Conservation (phyloP, 192 early-diverging fungal species). For the Mortierella antarctica region DNA sequence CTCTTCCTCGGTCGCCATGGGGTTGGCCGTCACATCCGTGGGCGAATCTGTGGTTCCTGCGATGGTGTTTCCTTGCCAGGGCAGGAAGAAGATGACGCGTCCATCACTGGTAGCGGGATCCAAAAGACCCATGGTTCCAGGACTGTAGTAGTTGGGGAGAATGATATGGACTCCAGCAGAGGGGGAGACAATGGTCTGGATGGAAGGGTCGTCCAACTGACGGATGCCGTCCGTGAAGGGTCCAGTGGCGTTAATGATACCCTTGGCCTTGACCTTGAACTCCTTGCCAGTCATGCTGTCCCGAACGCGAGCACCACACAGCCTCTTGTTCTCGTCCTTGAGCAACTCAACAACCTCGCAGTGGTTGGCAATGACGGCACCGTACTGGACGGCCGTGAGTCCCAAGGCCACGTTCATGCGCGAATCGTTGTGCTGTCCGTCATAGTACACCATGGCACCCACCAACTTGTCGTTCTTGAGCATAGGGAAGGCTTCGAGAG, state of each 20-base stretch:
- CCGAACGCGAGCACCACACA: conserved; percentile 84
- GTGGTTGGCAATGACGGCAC: conserved; percentile 94
- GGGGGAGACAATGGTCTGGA: conserved; percentile 90
- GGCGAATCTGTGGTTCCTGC: conserved; percentile 96
- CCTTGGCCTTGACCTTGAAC: conserved; percentile 89
- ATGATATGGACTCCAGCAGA: conserved; percentile 95
- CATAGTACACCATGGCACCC: conserved; percentile 97
- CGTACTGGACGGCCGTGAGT: conserved; percentile 89
- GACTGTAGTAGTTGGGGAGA: conserved; percentile 95
- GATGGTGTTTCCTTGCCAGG: conserved; percentile 96
- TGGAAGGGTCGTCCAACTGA: conserved; percentile 85
- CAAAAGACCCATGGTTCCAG: conserved; percentile 93
- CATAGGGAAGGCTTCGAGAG: conserved; percentile 97
- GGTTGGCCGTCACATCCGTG: conserved; percentile 85
- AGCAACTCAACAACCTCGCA: conserved; percentile 86
- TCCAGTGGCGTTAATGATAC: conserved; percentile 93
- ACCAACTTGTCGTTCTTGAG: conserved; percentile 87
- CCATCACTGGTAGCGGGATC: conserved; percentile 95
- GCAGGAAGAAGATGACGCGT: conserved; percentile 97
- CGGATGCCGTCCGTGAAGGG: conserved; percentile 88
- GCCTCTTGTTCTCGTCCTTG: conserved; percentile 71
- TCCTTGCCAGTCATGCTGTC: conserved; percentile 90
- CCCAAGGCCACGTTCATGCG: conserved; percentile 96
- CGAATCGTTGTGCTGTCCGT: conserved; percentile 97
- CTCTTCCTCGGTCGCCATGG: conserved; percentile 91